phyloP scores from a whole-genome alignment of 805 yeast species.

The Naumovozyma dairenensis region DNA sequence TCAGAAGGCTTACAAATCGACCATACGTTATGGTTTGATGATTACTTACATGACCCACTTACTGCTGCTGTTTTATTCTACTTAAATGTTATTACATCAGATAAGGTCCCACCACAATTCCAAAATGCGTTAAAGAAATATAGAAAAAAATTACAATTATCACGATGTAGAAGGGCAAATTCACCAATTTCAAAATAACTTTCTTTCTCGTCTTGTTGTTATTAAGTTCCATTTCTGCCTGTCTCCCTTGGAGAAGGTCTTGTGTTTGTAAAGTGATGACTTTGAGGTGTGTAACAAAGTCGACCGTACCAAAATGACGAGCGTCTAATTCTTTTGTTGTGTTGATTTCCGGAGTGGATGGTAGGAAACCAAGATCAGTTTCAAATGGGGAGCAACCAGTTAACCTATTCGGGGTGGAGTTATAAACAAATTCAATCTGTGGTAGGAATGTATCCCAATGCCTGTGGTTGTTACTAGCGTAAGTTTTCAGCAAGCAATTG shows the following conservation, averaged over 20 bases:
- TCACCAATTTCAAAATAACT: constrained; percentile 3
- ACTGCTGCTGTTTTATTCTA: no score
- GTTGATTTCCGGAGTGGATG: constrained; percentile 3
- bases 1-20: neutral
- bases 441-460: constrained; percentile 4
- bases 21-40: no score
- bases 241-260: constrained; percentile 1
- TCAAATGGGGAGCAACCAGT: constrained; percentile 3
- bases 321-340: neutral
- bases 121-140: no score
- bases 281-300: constrained; percentile 1
- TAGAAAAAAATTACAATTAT: no score
- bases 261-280: neutral
- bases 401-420: constrained; percentile 2
- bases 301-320: neutral
- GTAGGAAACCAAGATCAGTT: constrained; percentile 6
- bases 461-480: neutral
- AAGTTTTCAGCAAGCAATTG: constrained; percentile 1
- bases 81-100: no score
- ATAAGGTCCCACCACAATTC: no score
- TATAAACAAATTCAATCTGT: constrained; percentile 4
- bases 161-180: constrained; percentile 3
- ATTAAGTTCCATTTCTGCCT: constrained; percentile 1
- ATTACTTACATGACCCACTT: no score
- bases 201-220: constrained; percentile 1